Percentiles rank a stretch among this genome's conserved stretches.
phyloP scores from a whole-genome alignment of 2,329 filamentous ascomycete genomes.

The Phialemoniopsis sp. region DNA sequence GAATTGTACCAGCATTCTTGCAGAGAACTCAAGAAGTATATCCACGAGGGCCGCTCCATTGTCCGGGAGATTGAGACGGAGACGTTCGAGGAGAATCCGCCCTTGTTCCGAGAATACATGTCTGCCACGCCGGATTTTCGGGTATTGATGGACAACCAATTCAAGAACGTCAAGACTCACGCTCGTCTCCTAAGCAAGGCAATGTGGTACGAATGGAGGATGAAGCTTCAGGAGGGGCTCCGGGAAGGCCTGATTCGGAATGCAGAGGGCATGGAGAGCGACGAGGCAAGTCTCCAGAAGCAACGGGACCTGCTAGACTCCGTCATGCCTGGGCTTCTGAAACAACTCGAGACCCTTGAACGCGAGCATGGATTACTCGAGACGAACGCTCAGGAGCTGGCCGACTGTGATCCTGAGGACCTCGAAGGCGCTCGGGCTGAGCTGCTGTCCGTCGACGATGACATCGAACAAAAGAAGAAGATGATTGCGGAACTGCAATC shows the following conservation, averaged over 20 bases:
- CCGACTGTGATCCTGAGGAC: slow-evolving; percentile 76
- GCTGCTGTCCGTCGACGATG: slow-evolving; percentile 59
- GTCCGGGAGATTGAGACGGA: slow-evolving; percentile 88
- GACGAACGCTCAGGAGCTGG: slow-evolving; percentile 68
- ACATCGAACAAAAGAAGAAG: slow-evolving; percentile 65
- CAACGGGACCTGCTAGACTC: slow-evolving; percentile 66
- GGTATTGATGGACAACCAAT: slow-evolving; percentile 87
- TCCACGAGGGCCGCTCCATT: slow-evolving; percentile 84
- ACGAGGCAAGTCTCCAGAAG: slow-evolving; percentile 62
- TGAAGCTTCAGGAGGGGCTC: slow-evolving; percentile 77
- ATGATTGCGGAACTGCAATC: slow-evolving; percentile 63
- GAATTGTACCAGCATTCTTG: slow-evolving; percentile 95
- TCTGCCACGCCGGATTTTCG: slow-evolving; percentile 80
- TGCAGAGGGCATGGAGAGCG: slow-evolving; percentile 69
- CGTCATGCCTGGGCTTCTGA: slow-evolving; percentile 60
- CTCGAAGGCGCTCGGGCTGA: slow-evolving; percentile 69
- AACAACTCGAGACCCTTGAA: slow-evolving; percentile 58
- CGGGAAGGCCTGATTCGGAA: slow-evolving; percentile 77
- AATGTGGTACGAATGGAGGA: slow-evolving; percentile 98
- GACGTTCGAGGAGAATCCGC: slow-evolving; percentile 84
- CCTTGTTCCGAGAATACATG: slow-evolving; percentile 88
- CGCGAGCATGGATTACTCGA: slow-evolving; percentile 65
- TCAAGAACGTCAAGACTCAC: slow-evolving; percentile 95
- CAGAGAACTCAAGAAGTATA: slow-evolving; percentile 94
- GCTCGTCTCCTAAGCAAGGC: slow-evolving; percentile 87